These are phyloP conservation scores for Euryodendron excelsum DNA, from an alignment of 148 eudicot genomes.

Conservation along the genomic window DNA sequence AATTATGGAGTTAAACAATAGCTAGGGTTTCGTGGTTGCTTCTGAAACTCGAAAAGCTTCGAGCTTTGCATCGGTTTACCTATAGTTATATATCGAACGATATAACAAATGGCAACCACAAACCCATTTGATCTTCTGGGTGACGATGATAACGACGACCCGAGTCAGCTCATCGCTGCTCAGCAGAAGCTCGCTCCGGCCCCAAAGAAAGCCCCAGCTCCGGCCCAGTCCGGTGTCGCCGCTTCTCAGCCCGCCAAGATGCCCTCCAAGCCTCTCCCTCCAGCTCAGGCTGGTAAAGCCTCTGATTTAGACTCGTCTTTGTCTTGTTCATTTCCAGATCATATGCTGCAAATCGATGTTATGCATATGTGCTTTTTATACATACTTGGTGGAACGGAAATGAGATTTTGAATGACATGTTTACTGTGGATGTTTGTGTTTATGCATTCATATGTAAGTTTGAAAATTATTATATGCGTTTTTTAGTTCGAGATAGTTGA, in stretches of 20 bases:
- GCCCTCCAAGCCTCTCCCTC: slow-evolving; percentile 55
- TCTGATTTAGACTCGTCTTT: background rate
- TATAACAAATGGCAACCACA: slow-evolving; percentile 40
- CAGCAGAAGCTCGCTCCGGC: slow-evolving; percentile 26
- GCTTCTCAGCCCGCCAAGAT: slow-evolving; percentile 39
- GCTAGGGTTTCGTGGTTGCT: slow-evolving; percentile 23
- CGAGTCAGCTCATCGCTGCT: slow-evolving; percentile 39
- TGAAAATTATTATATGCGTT: background rate
- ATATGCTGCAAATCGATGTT: background rate
- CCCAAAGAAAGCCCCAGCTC: slow-evolving; percentile 23
- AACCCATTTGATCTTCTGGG: slow-evolving; percentile 61
- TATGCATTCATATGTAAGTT: too few species aligned
- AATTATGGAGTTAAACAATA: slow-evolving; percentile 20
- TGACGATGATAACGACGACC: slow-evolving; percentile 60
- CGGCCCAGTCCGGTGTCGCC: slow-evolving; percentile 16
- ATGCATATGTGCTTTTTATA: background rate
- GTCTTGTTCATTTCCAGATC: background rate
- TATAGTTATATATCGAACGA: background rate
- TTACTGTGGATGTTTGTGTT: background rate
- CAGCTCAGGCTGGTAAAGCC: slow-evolving; percentile 47
- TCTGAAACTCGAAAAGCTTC: background rate
- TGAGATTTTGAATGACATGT: background rate
- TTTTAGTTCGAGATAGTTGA: background rate
- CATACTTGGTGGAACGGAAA: background rate
- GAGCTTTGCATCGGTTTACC: background rate